A percentile compares a stretch with the other conserved stretches of the same genome.
Evolutionary conservation across 306 rosid species (phyloP).

Genomic region (Mimosa pudica): DNA sequence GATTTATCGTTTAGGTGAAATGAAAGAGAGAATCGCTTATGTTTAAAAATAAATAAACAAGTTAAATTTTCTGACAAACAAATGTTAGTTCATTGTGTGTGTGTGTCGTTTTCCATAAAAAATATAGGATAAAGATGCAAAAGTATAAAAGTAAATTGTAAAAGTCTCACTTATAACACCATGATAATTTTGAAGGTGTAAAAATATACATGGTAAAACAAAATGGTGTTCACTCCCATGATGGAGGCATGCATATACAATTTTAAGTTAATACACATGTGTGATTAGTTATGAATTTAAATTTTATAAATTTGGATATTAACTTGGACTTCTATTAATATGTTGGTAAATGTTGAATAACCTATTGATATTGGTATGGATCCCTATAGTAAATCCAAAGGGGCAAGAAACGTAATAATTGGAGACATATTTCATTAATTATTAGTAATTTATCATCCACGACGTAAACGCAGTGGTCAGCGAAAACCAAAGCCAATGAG

Average conservation of each 20-base stretch:
- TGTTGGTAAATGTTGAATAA: background rate
- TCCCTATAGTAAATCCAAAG: background rate
- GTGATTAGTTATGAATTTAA: background rate
- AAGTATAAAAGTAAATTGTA: no score
- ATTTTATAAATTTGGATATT: background rate
- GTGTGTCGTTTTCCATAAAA: no score
- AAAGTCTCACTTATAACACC: no score
- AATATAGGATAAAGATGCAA: no score
- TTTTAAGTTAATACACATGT: background rate
- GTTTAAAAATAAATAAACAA: no score
- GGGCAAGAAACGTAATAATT: background rate
- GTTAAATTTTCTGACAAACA: no score
- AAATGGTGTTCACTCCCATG: no score
- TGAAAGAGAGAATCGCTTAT: background rate
- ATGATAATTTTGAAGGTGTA: no score
- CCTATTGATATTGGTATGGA: background rate
- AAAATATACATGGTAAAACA: no score
- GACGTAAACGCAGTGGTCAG: background rate
- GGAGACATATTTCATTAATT: background rate
- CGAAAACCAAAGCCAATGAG: background rate
- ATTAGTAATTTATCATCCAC: background rate
- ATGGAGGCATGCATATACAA: background rate
- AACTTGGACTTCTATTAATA: background rate
- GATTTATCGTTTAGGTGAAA: background rate
- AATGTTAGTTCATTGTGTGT: no score